Evolutionary conservation across 305 asterid genomes (phyloP).

Genomic region (Fraxinus baroniana): DNA sequence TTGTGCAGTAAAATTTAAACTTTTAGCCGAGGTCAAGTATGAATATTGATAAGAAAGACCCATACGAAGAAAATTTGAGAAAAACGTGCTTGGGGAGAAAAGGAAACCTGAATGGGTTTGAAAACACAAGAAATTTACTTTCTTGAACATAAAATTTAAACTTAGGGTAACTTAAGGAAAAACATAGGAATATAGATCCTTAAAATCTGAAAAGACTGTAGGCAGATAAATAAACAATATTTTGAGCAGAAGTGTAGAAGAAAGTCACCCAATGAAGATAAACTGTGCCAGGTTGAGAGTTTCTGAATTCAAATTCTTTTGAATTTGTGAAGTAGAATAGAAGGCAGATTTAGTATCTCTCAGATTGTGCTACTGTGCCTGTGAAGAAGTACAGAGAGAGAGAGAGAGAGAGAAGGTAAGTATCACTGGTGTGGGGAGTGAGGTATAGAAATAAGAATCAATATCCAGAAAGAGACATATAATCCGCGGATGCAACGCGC

Average conservation of each 20-base stretch:
- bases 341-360: neutral
- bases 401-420: neutral
- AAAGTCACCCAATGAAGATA: slow-evolving; percentile 12
- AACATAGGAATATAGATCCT: neutral
- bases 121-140: neutral
- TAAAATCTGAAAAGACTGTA: neutral
- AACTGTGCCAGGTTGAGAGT: neutral
- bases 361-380: neutral
- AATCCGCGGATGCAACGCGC: neutral
- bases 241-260: neutral
- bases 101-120: neutral
- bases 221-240: neutral
- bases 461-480: neutral
- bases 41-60: neutral
- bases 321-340: neutral
- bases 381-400: neutral
- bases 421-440: neutral
- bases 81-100: neutral
- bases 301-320: neutral
- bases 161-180: neutral
- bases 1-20: neutral
- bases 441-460: neutral
- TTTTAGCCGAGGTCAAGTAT: neutral
- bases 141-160: neutral
- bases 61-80: slow-evolving; percentile 5